These are phyloP conservation scores for Eucalyptus cloeziana DNA, from an alignment of 345 rosid species.

Conservation along the genomic window DNA sequence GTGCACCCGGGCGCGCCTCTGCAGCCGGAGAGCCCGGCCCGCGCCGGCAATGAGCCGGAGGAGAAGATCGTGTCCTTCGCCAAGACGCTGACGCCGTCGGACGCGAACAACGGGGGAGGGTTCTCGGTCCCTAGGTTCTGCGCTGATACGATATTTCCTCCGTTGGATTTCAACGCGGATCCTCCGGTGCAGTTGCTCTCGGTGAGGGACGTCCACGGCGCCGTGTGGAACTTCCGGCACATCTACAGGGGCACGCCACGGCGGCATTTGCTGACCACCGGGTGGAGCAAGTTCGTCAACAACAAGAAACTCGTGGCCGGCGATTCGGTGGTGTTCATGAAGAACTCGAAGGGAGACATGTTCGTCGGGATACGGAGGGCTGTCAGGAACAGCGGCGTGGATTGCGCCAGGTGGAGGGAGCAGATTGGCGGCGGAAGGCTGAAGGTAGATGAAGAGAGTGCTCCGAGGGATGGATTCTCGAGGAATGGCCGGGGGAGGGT, in stretches of 20 bases:
- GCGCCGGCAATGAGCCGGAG: slow-evolving; percentile 1
- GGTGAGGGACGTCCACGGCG: slow-evolving; percentile 63
- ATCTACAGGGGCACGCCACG: slow-evolving; percentile 89
- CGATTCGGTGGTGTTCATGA: slow-evolving; percentile 83
- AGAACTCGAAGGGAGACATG: slow-evolving; percentile 34
- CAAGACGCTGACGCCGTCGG: slow-evolving; percentile 73
- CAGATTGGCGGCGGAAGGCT: background rate
- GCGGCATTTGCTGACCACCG: slow-evolving; percentile 79
- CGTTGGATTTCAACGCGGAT: slow-evolving; percentile 57
- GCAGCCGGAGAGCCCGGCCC: background rate
- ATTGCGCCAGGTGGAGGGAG: slow-evolving; percentile 37
- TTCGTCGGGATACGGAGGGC: slow-evolving; percentile 63
- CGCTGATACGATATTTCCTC: slow-evolving; percentile 81
- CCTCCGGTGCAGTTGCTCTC: slow-evolving; percentile 74
- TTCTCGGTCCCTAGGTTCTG: slow-evolving; percentile 94
- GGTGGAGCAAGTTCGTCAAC: slow-evolving; percentile 96
- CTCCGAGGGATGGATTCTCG: background rate
- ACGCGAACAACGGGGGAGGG: slow-evolving; percentile 94
- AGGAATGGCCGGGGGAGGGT: slow-evolving; percentile 35
- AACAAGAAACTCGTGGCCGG: slow-evolving; percentile 81
- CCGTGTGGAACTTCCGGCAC: slow-evolving; percentile 70
- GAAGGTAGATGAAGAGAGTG: background rate
- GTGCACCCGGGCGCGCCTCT: background rate
- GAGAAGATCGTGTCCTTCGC: slow-evolving; percentile 45
- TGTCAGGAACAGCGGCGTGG: slow-evolving; percentile 10